These are phyloP conservation scores for Pseudogymnoascus sp. DNA, from an alignment of 2,329 filamentous ascomycete species.

Conservation along the genomic window DNA sequence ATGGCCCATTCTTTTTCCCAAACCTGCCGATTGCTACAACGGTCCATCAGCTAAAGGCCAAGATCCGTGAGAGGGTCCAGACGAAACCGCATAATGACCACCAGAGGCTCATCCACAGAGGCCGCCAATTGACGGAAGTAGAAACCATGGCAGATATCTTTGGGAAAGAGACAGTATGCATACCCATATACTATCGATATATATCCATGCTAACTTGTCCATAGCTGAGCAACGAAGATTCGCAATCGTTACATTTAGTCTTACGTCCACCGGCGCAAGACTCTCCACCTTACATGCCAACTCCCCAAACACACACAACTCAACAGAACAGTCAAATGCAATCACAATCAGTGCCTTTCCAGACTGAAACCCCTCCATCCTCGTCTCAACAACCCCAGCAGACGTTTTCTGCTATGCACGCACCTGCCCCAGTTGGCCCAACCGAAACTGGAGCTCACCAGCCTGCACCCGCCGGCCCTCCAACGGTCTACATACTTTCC, in stretches of 20 bases:
- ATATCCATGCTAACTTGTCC: constrained; percentile 18
- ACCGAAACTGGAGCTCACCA: constrained; percentile 15
- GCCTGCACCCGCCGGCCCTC: constrained; percentile 23
- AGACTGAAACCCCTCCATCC: background rate
- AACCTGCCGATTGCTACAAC: constrained; percentile 42
- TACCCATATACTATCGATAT: background rate
- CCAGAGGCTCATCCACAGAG: constrained; percentile 53
- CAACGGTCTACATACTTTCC: constrained; percentile 51
- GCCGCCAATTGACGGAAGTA: constrained; percentile 44
- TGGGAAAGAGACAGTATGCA: constrained; percentile 43
- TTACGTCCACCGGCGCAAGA: constrained; percentile 31
- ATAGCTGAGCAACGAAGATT: constrained; percentile 37
- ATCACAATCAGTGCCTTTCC: background rate
- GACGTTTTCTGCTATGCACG: constrained; percentile 9
- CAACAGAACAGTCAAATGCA: background rate
- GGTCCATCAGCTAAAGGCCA: constrained; percentile 48
- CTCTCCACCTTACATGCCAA: background rate
- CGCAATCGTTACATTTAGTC: constrained; percentile 46
- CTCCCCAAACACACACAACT: background rate
- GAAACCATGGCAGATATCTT: constrained; percentile 50
- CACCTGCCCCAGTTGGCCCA: constrained; percentile 16
- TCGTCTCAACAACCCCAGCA: background rate
- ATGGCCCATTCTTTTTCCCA: constrained; percentile 41
- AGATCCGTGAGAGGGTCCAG: constrained; percentile 40
- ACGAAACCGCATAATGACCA: constrained; percentile 43